Evolutionary conservation across 2,329 filamentous ascomycete species (phyloP), one percentile per base, ranked within the genome.

Genomic region (Lanzia echinophila): DNA sequence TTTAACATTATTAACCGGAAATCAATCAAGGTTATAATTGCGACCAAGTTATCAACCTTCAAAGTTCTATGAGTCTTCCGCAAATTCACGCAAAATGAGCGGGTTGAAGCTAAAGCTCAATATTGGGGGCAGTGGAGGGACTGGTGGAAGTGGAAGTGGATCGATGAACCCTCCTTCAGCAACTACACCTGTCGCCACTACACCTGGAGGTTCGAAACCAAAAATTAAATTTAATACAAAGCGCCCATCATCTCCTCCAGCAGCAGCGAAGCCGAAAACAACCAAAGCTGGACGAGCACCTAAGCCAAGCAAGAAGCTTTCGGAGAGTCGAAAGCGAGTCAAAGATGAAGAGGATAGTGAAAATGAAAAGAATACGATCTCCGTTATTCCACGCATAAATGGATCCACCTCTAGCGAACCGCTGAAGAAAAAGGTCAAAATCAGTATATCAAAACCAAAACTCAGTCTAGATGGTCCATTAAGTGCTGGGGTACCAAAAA

Each of bases 201-300:
- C 60, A n/a, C 58, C 60, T n/a, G 61, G 63, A 38, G 60, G 58
- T 46, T 58, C 56, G 5, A 54, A 52, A 44, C 56, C 55, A n/a
- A 70, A 71, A 50, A 41, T 72, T 50, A 67, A 62, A 51, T 46
- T 67, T 42, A 60, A 47, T 17, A 60, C 57, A 13, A 63, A 62
- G 32, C 56, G 63, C 46, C 63, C 61, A 56, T 58, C 46, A 54
- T 53, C 24, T 36, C 53, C 56, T 43, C 50, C 52, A 49, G 53
- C 58, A 20, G 47, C 61, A 5, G 50, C 62, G 31, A 61, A 54
- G 54, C 59, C 57, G 31, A 68, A 62, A 38, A 83, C 78, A 65
- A 83, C 79, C 2, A 85, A 86, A 63, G 78, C 81, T 13, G 81
- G 80, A 12, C 71, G 81, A 43, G 73, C 79, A 24, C 72, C 79